Percentiles rank a stretch among this genome's conserved stretches.
Conservation (phyloP, 1,139 yeast genomes). For the Yamadazyma buinensis region DNA sequence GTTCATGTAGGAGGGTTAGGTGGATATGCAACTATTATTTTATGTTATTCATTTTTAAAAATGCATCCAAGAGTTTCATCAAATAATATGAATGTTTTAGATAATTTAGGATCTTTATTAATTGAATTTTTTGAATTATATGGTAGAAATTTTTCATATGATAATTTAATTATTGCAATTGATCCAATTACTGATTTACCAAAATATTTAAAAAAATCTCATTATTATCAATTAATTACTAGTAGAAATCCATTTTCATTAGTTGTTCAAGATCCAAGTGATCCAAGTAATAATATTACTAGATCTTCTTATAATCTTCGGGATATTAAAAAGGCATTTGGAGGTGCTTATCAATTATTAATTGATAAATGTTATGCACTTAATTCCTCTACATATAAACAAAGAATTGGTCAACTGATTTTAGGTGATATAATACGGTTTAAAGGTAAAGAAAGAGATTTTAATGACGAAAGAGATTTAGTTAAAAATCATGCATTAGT, state of each 20-base stretch:
- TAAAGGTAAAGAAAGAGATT: slow-evolving; percentile 73
- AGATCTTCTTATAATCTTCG: slow-evolving; percentile 81
- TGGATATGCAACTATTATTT: slow-evolving; percentile 86
- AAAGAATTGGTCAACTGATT: slow-evolving; percentile 69
- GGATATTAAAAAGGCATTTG: slow-evolving; percentile 81
- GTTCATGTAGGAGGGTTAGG: slow-evolving; percentile 98
- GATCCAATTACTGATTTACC: slow-evolving; percentile 46
- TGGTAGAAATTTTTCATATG: slow-evolving; percentile 89
- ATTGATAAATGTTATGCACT: slow-evolving; percentile 65
- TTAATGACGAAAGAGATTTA: slow-evolving; percentile 67
- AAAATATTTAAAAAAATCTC: slow-evolving; percentile 54
- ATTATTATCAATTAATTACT: slow-evolving; percentile 52
- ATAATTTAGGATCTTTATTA: slow-evolving; percentile 81
- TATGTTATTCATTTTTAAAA: slow-evolving; percentile 76
- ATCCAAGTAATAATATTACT: slow-evolving; percentile 74
- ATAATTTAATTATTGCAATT: slow-evolving; percentile 65
- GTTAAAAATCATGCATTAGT: slow-evolving; percentile 61
- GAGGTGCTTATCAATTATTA: slow-evolving; percentile 84
- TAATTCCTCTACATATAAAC: slow-evolving; percentile 58
- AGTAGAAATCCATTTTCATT: slow-evolving; percentile 59
- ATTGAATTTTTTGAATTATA: slow-evolving; percentile 95
- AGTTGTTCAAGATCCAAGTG: slow-evolving; percentile 90
- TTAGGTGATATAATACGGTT: slow-evolving; percentile 78
- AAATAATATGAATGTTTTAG: slow-evolving; percentile 59
- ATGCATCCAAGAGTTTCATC: slow-evolving; percentile 79